phyloP scores from a whole-genome alignment of 2,329 filamentous ascomycete genomes.

The Cladophialophora yegresii region DNA sequence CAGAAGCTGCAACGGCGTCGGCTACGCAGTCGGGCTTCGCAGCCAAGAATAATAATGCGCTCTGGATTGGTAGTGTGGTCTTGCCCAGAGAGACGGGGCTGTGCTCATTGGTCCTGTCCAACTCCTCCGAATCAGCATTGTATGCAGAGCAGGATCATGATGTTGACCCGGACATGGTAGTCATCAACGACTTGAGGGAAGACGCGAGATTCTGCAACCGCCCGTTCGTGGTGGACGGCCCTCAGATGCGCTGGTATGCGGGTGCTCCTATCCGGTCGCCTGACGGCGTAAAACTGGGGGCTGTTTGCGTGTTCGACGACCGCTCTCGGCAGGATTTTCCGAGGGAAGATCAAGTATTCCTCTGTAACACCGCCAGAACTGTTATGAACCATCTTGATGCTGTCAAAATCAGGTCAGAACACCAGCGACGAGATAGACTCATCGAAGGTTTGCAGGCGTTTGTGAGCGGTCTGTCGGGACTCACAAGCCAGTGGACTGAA shows the following conservation, averaged over 20 bases:
- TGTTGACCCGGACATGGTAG: slow-evolving; percentile 6
- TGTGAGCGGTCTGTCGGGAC: slow-evolving; percentile 43
- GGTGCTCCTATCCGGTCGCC: slow-evolving; percentile 62
- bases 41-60: slow-evolving; percentile 28
- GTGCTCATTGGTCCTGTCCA: slow-evolving; percentile 30
- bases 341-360: slow-evolving; percentile 52
- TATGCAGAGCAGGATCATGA: not conserved
- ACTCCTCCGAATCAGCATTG: not conserved
- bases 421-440: slow-evolving; percentile 56
- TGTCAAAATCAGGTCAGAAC: slow-evolving; percentile 54
- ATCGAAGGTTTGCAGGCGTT: slow-evolving; percentile 57
- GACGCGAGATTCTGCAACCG: slow-evolving; percentile 39
- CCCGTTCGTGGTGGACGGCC: slow-evolving; percentile 40
- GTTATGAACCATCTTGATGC: slow-evolving; percentile 64
- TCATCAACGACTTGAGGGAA: slow-evolving; percentile 45
- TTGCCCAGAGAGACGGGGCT: slow-evolving; percentile 37
- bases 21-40: slow-evolving; percentile 16
- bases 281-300: slow-evolving; percentile 60
- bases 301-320: slow-evolving; percentile 46
- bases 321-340: slow-evolving; percentile 54
- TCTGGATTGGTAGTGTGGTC: slow-evolving; percentile 39
- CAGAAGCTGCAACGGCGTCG: slow-evolving; percentile 37
- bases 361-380: slow-evolving; percentile 58
- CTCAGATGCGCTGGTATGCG: slow-evolving; percentile 53
- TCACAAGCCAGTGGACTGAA: not conserved